These are phyloP conservation scores for Mortierella sp. DNA, from an alignment of 371 early-diverging fungal genomes.

Conservation along the genomic window DNA sequence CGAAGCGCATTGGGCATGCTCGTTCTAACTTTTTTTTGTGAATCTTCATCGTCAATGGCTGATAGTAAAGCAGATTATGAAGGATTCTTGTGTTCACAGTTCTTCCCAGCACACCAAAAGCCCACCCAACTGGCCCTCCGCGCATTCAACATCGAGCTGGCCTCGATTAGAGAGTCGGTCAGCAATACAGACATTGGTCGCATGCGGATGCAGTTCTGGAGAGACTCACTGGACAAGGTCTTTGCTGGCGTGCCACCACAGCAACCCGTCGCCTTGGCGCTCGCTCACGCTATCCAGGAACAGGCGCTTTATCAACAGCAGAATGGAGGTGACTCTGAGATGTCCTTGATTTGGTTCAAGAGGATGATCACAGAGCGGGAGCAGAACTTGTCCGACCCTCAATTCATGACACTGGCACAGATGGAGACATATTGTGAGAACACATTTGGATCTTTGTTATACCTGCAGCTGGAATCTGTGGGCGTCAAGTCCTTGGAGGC, in stretches of 20 bases:
- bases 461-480: conserved; percentile 90
- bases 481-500: conserved; percentile 86
- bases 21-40: background rate
- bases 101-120: conserved; percentile 48
- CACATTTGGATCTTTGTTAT: conserved; percentile 86
- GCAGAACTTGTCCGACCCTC: conserved; percentile 74
- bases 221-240: conserved; percentile 80
- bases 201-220: conserved; percentile 90
- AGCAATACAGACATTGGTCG: conserved; percentile 79
- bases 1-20: background rate
- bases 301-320: conserved; percentile 24
- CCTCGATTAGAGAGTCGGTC: conserved; percentile 82
- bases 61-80: conserved; percentile 52
- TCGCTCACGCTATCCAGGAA: conserved; percentile 79
- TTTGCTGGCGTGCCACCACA: conserved; percentile 80
- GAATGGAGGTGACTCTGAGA: conserved; percentile 23
- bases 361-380: conserved; percentile 67
- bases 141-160: conserved; percentile 92
- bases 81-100: conserved; percentile 55
- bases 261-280: conserved; percentile 78
- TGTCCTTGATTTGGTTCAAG: conserved; percentile 57
- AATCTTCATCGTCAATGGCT: background rate
- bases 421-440: conserved; percentile 93
- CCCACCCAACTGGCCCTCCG: conserved; percentile 73
- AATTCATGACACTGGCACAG: conserved; percentile 80